Conservation (phyloP, 352 stramenopile species). For the Phytophthora crassamura region DNA sequence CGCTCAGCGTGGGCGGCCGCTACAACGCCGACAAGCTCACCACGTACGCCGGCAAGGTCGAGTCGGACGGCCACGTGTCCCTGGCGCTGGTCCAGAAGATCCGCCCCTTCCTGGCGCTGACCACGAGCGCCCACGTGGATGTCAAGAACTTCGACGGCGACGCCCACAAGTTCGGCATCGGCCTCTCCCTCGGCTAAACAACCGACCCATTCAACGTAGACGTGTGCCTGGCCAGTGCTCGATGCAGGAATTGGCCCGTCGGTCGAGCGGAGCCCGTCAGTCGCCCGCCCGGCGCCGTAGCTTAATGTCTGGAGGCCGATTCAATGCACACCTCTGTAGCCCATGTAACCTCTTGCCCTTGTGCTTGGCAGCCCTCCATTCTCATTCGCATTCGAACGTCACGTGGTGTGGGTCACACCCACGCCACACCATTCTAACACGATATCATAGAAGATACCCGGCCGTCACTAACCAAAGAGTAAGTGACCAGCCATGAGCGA, state of each 20-base stretch:
- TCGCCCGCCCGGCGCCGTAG: slow-evolving; percentile 12
- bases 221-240: slow-evolving; percentile 28
- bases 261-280: not conserved
- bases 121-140: slow-evolving; percentile 88
- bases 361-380: too few species aligned
- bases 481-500: slow-evolving; percentile 59
- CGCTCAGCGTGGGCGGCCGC: slow-evolving; percentile 80
- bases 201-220: slow-evolving; percentile 22
- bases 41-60: slow-evolving; percentile 87
- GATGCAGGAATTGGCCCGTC: slow-evolving; percentile 22
- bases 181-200: slow-evolving; percentile 85
- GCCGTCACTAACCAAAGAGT: slow-evolving; percentile 10
- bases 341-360: slow-evolving; percentile 6
- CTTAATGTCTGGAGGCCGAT: slow-evolving; percentile 27
- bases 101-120: slow-evolving; percentile 82
- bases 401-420: slow-evolving; percentile 1
- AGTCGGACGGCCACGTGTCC: slow-evolving; percentile 89
- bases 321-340: slow-evolving; percentile 42
- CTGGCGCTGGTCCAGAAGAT: slow-evolving; percentile 89
- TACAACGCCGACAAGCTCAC: slow-evolving; percentile 86
- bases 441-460: slow-evolving; percentile 14
- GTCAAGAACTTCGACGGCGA: slow-evolving; percentile 93
- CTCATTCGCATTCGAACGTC: not conserved
- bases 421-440: slow-evolving; percentile 7
- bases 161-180: slow-evolving; percentile 92